phyloP scores from a whole-genome alignment of 768 basidiomycete species.

The Panus rudis region DNA sequence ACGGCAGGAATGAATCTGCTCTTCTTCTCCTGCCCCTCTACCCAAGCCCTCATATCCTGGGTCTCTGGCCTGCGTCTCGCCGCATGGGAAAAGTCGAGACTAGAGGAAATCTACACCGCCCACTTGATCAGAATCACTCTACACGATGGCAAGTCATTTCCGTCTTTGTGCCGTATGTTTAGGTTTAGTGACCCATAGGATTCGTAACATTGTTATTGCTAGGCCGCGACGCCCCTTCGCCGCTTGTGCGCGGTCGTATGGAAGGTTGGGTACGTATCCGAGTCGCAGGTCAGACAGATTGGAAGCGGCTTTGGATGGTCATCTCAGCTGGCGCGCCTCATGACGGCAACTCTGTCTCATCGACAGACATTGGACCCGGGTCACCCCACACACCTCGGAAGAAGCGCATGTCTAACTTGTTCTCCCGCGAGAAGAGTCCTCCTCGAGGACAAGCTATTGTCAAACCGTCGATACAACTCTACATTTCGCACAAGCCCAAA shows the following conservation, averaged over 20 bases:
- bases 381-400: slow-evolving; percentile 21
- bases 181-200: background rate
- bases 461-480: slow-evolving; percentile 49
- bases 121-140: slow-evolving; percentile 82
- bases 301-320: slow-evolving; percentile 88
- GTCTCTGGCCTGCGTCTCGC: slow-evolving; percentile 83
- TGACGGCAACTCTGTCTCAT: slow-evolving; percentile 21
- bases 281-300: slow-evolving; percentile 94
- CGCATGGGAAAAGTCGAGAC: slow-evolving; percentile 89
- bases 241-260: slow-evolving; percentile 64
- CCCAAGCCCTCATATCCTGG: slow-evolving; percentile 75
- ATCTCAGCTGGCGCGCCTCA: slow-evolving; percentile 40
- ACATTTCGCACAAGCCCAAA: slow-evolving; percentile 55
- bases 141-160: slow-evolving; percentile 37
- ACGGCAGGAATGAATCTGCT: slow-evolving; percentile 89
- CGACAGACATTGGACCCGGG: slow-evolving; percentile 14
- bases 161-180: too few relatives aligned
- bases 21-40: slow-evolving; percentile 78
- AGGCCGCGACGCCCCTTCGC: slow-evolving; percentile 49
- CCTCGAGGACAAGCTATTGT: slow-evolving; percentile 17
- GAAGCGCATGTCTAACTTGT: slow-evolving; percentile 63
- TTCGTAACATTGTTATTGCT: slow-evolving; percentile 1
- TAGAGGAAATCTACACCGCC: slow-evolving; percentile 97
- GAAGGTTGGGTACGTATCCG: slow-evolving; percentile 91
- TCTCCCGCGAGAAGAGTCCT: slow-evolving; percentile 42